phyloP scores from a whole-genome alignment of 169 alveolate species.

The Plasmodium fragile region DNA sequence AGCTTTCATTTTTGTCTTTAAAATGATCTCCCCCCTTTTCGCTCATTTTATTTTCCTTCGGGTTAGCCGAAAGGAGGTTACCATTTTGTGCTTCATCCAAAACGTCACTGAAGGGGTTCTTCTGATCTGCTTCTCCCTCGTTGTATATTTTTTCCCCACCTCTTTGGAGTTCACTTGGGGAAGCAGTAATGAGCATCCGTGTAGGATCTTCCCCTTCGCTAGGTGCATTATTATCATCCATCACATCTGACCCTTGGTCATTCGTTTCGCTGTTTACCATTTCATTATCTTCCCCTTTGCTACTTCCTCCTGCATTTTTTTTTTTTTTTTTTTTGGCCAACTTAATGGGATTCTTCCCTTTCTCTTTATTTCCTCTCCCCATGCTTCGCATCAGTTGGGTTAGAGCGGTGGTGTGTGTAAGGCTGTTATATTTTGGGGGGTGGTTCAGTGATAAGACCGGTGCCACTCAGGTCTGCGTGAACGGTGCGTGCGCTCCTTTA shows the following conservation, averaged over 20 bases:
- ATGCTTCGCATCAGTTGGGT: not conserved
- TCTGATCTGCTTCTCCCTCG: not conserved
- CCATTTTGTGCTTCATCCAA: not conserved
- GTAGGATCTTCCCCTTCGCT: not conserved
- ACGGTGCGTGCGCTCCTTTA: not conserved
- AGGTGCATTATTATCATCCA: conserved; percentile 3
- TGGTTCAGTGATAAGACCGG: too few relatives aligned
- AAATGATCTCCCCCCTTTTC: not conserved
- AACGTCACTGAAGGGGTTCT: not conserved
- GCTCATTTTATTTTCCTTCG: not conserved
- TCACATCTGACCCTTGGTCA: conserved; percentile 15
- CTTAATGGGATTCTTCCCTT: conserved; percentile 24
- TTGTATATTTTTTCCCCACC: not conserved
- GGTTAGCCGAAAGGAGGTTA: not conserved
- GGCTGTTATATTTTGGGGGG: not conserved
- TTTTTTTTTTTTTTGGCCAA: conserved; percentile 27
- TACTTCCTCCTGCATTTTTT: conserved; percentile 12
- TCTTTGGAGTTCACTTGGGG: not conserved
- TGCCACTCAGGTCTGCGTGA: not conserved
- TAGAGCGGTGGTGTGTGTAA: not conserved
- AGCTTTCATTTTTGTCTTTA: not conserved
- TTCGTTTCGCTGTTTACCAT: conserved; percentile 13
- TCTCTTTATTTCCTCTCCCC: conserved; percentile 47
- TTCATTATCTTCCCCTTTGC: conserved; percentile 46
- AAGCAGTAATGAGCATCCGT: not conserved